Percentiles rank a stretch among this genome's conserved stretches.
Conservation (phyloP, 31 red algal genomes). For the Porphyra umbilicalis region DNA sequence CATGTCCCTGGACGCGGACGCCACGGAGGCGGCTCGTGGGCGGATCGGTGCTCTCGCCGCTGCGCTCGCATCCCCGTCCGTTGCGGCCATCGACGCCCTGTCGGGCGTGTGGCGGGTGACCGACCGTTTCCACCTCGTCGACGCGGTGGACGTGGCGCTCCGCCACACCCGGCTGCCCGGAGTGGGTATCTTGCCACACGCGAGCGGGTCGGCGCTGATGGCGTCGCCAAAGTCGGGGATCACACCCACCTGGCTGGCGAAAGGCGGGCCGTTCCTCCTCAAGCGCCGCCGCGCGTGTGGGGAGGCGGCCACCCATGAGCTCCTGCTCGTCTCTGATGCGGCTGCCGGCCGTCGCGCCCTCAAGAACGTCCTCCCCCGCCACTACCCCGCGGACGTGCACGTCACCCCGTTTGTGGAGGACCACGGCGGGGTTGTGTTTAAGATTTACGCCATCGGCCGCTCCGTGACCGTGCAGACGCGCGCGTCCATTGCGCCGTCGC, state of each 20-base stretch:
- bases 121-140: conserved; percentile 9
- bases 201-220: not conserved
- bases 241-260: not conserved
- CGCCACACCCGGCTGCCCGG: not conserved
- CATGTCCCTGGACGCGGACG: conserved; percentile 2
- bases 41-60: not conserved
- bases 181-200: not conserved
- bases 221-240: not conserved
- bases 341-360: conserved; percentile 12
- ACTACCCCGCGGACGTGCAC: not conserved
- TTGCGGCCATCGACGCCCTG: conserved; percentile 13
- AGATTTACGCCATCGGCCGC: conserved; percentile 41
- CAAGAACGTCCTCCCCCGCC: not conserved
- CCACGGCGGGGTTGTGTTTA: conserved; percentile 48
- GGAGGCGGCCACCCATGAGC: conserved; percentile 27
- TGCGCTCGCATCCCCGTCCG: not conserved
- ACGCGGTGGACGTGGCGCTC: conserved; percentile 19
- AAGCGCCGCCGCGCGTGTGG: conserved; percentile 34
- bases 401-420: conserved; percentile 32
- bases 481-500: not conserved
- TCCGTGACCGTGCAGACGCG: conserved; percentile 25
- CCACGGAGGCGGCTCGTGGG: not conserved
- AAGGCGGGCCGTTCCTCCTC: conserved; percentile 31
- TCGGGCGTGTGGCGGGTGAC: conserved; percentile 27
- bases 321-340: conserved; percentile 26